phyloP scores from a whole-genome alignment of 495 filamentous ascomycete genomes.

The Penicillium tannophilum region DNA sequence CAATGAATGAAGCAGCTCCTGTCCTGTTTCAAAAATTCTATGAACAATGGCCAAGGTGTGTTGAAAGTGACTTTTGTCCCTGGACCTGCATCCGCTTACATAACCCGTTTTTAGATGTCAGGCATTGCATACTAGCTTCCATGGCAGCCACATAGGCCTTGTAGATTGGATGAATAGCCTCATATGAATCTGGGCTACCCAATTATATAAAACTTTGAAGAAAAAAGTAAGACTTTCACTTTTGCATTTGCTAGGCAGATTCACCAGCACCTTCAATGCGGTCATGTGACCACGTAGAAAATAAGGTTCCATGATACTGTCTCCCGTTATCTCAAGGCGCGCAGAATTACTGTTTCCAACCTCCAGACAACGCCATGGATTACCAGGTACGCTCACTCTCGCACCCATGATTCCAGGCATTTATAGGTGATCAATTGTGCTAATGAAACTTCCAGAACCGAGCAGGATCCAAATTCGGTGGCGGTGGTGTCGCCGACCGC shows the following conservation, averaged over 20 bases:
- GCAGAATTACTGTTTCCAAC: constrained; percentile 22
- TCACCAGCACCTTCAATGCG: background rate
- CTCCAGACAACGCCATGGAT: constrained; percentile 48
- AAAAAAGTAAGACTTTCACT: background rate
- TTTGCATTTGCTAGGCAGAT: background rate
- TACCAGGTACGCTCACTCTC: constrained; percentile 51
- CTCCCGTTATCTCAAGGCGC: constrained; percentile 12
- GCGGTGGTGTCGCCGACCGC: constrained; percentile 92
- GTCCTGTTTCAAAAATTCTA: background rate
- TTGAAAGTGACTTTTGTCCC: background rate
- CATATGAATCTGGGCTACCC: too few species aligned
- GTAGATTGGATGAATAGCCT: too few species aligned
- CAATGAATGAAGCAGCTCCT: background rate
- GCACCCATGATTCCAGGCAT: background rate
- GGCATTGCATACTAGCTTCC: background rate
- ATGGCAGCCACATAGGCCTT: too few species aligned
- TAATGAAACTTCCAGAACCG: constrained; percentile 67
- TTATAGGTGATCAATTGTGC: background rate
- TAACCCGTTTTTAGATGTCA: constrained; percentile 22
- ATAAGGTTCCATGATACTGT: constrained; percentile 1
- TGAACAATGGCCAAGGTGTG: background rate
- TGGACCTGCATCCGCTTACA: constrained; percentile 24
- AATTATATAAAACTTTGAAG: background rate
- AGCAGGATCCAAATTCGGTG: constrained; percentile 96
- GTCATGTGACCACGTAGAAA: background rate